phyloP scores from a whole-genome alignment of 768 basidiomycete species.

The Pleurotus pulmonarius region DNA sequence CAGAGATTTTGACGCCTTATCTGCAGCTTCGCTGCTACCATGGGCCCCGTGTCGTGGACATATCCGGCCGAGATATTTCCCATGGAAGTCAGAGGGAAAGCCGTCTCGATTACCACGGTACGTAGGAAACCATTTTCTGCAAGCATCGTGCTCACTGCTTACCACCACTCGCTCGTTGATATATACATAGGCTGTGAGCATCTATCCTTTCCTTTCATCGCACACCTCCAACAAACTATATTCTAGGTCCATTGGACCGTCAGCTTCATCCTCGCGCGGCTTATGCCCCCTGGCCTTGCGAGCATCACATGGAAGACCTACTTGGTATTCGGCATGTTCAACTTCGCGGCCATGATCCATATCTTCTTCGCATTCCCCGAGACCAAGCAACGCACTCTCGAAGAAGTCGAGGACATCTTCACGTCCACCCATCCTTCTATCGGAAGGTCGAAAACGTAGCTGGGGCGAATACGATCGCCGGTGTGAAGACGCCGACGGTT shows the following conservation, averaged over 20 bases:
- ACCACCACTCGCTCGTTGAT: conserved; percentile 54
- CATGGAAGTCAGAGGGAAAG: conserved; percentile 23
- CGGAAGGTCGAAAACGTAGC: conserved; percentile 68
- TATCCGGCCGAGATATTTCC: conserved; percentile 61
- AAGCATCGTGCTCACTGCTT: conserved; percentile 20
- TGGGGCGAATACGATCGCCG: no score
- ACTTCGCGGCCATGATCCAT: conserved; percentile 67
- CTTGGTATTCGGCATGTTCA: conserved; percentile 77
- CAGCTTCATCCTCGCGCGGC: no score
- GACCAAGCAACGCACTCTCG: conserved; percentile 67
- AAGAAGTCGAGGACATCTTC: conserved; percentile 81
- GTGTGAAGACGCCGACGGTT: conserved; percentile 15
- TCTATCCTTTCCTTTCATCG: no score
- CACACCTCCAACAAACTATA: no score
- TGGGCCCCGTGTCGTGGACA: conserved; percentile 70
- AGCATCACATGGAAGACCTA: conserved; percentile 77
- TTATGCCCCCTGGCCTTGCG: no score
- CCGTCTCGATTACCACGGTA: conserved; percentile 37
- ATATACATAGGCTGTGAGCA: no score
- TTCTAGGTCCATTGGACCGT: no score
- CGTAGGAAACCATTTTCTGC: background rate
- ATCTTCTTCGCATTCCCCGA: conserved; percentile 81
- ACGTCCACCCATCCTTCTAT: conserved; percentile 58
- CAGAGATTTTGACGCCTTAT: conserved; percentile 72
- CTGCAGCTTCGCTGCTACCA: no score